phyloP scores from a whole-genome alignment of 305 asterid genomes.

The Solanum hybrid region DNA sequence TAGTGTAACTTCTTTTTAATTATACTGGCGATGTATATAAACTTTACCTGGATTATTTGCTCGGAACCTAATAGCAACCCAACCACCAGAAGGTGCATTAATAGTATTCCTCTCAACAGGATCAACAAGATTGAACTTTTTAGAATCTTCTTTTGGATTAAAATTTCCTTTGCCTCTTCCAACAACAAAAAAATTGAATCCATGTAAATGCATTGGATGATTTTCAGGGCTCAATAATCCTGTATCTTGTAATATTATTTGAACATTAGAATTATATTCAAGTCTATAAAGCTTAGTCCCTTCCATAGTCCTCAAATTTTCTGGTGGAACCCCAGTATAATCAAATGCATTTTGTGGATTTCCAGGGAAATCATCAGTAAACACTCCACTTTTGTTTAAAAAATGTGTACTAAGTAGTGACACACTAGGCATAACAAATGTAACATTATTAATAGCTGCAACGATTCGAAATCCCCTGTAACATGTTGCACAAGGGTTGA shows the following conservation, averaged over 20 bases:
- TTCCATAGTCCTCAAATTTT: slow-evolving; percentile 31
- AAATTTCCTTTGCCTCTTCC: slow-evolving; percentile 52
- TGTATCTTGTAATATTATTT: slow-evolving; percentile 50
- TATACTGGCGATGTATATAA: background rate
- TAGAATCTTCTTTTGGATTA: slow-evolving; percentile 31
- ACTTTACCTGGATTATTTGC: slow-evolving; percentile 61
- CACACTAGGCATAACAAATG: slow-evolving; percentile 42
- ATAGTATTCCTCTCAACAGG: slow-evolving; percentile 68
- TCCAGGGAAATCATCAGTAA: slow-evolving; percentile 56
- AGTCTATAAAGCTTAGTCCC: slow-evolving; percentile 50
- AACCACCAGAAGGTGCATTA: slow-evolving; percentile 51
- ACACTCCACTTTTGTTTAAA: slow-evolving; percentile 44
- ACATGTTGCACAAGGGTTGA: slow-evolving; percentile 34
- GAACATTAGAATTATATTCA: slow-evolving; percentile 40
- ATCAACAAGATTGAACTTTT: slow-evolving; percentile 43
- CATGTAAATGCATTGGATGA: slow-evolving; percentile 64
- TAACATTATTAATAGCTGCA: slow-evolving; percentile 51
- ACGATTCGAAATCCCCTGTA: slow-evolving; percentile 23
- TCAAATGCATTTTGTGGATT: slow-evolving; percentile 29
- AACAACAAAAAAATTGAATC: slow-evolving; percentile 46
- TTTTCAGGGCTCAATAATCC: slow-evolving; percentile 49
- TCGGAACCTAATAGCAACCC: slow-evolving; percentile 52
- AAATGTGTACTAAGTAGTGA: slow-evolving; percentile 53
- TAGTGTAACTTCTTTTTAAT: too few relatives aligned
- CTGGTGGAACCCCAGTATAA: slow-evolving; percentile 44